A percentile compares a stretch with the other conserved stretches of the same genome.
phyloP scores from a whole-genome alignment of 2,329 filamentous ascomycete species.

The Colletotrichum zoysiae region DNA sequence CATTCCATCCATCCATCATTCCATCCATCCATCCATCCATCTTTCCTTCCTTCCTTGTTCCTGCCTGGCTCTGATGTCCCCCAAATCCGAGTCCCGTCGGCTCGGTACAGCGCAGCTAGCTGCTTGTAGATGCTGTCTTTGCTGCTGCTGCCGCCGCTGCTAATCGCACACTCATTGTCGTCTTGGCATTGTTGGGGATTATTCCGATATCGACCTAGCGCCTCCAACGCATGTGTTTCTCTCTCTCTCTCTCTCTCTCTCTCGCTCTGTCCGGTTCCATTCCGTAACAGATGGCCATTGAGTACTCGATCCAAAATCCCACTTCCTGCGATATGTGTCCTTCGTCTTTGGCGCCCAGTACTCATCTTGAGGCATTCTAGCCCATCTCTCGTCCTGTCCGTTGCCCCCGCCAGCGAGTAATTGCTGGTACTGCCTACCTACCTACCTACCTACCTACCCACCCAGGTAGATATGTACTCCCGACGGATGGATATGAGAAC shows the following conservation, averaged over 20 bases:
- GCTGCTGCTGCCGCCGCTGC: not conserved
- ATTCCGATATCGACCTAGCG: not conserved
- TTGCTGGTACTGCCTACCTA: too few relatives aligned
- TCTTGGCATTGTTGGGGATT: not conserved
- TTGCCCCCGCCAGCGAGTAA: not conserved
- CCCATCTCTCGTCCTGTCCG: conserved; percentile 17
- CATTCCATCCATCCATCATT: too few relatives aligned
- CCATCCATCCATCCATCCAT: too few relatives aligned
- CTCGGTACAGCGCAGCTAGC: conserved; percentile 6
- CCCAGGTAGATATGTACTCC: too few relatives aligned
- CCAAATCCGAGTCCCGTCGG: conserved; percentile 15
- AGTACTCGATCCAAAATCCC: not conserved
- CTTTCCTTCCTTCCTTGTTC: too few relatives aligned
- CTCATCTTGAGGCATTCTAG: not conserved
- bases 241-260: too few relatives aligned
- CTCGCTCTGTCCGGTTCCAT: not conserved
- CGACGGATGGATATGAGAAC: not conserved
- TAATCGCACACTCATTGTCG: not conserved
- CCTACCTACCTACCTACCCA: too few relatives aligned
- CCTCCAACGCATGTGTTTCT: not conserved
- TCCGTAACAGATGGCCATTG: not conserved
- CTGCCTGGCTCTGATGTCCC: not conserved
- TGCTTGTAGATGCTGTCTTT: not conserved
- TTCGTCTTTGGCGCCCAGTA: not conserved
- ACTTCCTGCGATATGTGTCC: not conserved